These are phyloP conservation scores for Pestalotiopsis sp. DNA, from an alignment of 2,329 filamentous ascomycete genomes.

Conservation along the genomic window DNA sequence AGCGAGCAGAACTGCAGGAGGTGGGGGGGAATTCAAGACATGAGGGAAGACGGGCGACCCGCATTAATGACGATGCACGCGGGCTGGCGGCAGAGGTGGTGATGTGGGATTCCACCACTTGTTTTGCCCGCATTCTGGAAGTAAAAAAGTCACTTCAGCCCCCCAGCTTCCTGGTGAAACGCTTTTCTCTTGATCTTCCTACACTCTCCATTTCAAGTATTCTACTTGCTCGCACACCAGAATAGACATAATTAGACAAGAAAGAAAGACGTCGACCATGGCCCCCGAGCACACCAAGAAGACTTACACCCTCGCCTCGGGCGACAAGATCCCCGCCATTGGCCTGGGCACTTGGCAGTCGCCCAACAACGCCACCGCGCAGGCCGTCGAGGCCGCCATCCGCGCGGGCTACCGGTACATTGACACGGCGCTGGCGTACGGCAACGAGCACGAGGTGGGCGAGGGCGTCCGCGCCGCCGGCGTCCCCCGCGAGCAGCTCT, in stretches of 20 bases:
- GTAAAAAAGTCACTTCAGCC: not conserved
- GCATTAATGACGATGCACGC: conserved; percentile 5
- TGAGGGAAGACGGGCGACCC: not conserved
- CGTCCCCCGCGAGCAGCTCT: conserved; percentile 67
- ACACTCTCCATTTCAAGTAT: not conserved
- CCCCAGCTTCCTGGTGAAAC: not conserved
- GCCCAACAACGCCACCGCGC: conserved; percentile 66
- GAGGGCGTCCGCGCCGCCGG: conserved; percentile 65
- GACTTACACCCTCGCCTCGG: conserved; percentile 73
- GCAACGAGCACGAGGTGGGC: conserved; percentile 73
- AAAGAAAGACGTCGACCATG: conserved; percentile 7
- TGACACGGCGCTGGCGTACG: conserved; percentile 77
- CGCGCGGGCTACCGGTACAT: conserved; percentile 74
- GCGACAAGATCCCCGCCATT: conserved; percentile 76
- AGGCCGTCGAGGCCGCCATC: conserved; percentile 72
- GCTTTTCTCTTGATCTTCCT: not conserved
- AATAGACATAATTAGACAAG: not conserved
- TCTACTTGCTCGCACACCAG: not conserved
- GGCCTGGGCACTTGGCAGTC: conserved; percentile 84
- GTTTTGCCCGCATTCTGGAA: not conserved
- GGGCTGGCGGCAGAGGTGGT: not conserved
- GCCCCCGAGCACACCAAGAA: conserved; percentile 35
- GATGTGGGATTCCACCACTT: not conserved
- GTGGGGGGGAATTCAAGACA: not conserved
- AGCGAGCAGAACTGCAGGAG: not conserved